These are phyloP conservation scores for Taiozyma sp. DNA, from an alignment of 1,139 yeast genomes.

Conservation along the genomic window DNA sequence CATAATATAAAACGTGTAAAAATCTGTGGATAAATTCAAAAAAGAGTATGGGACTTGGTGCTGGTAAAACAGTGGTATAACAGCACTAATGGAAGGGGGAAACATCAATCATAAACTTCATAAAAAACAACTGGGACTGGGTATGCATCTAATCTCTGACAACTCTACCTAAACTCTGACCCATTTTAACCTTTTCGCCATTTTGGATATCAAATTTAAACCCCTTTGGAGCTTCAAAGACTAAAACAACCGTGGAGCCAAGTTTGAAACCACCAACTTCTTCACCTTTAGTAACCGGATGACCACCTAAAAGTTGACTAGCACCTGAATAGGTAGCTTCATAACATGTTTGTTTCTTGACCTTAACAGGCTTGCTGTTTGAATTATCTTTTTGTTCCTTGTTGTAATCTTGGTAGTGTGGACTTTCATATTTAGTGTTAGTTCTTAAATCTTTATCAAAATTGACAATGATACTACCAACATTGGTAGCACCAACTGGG, in stretches of 20 bases:
- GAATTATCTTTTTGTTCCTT: slow-evolving; percentile 12
- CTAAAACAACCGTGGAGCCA: slow-evolving; percentile 93
- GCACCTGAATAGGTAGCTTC: slow-evolving; percentile 92
- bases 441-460: slow-evolving; percentile 90
- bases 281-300: slow-evolving; percentile 84
- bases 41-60: not conserved
- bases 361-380: slow-evolving; percentile 25
- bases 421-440: slow-evolving; percentile 60
- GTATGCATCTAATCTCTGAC: slow-evolving; percentile 1
- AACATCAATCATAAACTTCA: not conserved
- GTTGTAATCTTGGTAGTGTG: slow-evolving; percentile 17
- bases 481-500: slow-evolving; percentile 99
- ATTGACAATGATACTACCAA: slow-evolving; percentile 87
- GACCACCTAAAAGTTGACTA: slow-evolving; percentile 74
- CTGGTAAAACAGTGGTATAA: not conserved
- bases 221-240: slow-evolving; percentile 87
- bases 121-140: not conserved
- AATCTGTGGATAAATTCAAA: not conserved
- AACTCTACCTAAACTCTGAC: slow-evolving; percentile 68
- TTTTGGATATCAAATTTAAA: slow-evolving; percentile 65
- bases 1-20: not conserved
- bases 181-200: slow-evolving; percentile 81
- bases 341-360: slow-evolving; percentile 75
- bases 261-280: slow-evolving; percentile 97
- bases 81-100: not conserved